These are phyloP conservation scores for Roridomyces roridus DNA, from an alignment of 768 basidiomycete species.

Conservation along the genomic window DNA sequence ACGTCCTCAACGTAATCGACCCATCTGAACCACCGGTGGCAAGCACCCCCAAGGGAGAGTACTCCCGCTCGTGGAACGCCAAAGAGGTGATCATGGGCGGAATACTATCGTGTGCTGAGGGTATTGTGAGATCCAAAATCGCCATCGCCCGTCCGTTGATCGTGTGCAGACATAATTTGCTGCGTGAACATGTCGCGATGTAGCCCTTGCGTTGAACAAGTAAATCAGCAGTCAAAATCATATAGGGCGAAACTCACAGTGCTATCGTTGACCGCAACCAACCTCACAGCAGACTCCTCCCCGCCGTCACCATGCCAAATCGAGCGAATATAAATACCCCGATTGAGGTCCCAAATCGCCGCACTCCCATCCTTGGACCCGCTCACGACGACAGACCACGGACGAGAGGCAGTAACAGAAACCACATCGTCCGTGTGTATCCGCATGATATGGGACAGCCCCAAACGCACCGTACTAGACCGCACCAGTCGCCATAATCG, in stretches of 20 bases:
- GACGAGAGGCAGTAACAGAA: conserved; percentile 73
- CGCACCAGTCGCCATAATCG: conserved; percentile 77
- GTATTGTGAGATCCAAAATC: conserved; percentile 61
- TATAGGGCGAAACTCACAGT: conserved; percentile 58
- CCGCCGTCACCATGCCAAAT: conserved; percentile 69
- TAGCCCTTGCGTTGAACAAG: conserved; percentile 64
- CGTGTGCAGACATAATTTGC: conserved; percentile 79
- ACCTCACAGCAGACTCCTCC: conserved; percentile 55
- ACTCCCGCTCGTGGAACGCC: conserved; percentile 91
- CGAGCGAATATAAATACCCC: conserved; percentile 79
- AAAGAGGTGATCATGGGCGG: conserved; percentile 72
- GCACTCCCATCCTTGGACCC: conserved; percentile 88
- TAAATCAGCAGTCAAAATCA: not conserved
- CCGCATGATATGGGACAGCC: conserved; percentile 77
- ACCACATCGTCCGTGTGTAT: conserved; percentile 75
- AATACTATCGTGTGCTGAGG: conserved; percentile 48
- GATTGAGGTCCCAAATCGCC: conserved; percentile 89
- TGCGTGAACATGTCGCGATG: conserved; percentile 81
- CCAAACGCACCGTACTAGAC: conserved; percentile 32
- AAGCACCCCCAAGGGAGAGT: conserved; percentile 76
- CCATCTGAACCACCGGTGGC: conserved; percentile 82
- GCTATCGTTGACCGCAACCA: conserved; percentile 84
- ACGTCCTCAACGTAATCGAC: conserved; percentile 79
- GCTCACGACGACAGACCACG: conserved; percentile 86
- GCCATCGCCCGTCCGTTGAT: conserved; percentile 86